Conservation (phyloP, 306 rosid genomes). For the Castanopsis chinensis region DNA sequence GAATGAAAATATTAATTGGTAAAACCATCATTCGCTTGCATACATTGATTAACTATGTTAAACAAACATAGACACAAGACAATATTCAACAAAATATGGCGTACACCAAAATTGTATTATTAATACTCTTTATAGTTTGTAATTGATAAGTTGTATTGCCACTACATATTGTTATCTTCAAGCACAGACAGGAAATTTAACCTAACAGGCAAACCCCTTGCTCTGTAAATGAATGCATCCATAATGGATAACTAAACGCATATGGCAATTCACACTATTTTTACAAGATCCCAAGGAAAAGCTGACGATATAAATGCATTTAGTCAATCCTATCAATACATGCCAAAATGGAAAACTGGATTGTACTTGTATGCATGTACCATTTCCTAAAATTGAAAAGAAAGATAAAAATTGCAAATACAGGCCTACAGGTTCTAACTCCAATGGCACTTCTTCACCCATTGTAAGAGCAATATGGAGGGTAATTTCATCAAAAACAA, state of each 20-base stretch:
- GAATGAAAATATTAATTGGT: neutral
- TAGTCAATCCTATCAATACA: neutral
- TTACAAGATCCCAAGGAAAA: neutral
- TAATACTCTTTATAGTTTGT: neutral
- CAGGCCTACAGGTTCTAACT: neutral
- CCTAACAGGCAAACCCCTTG: neutral
- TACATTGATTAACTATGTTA: neutral
- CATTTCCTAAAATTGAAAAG: neutral
- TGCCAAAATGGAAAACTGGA: neutral
- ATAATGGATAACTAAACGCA: neutral
- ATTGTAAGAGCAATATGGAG: no score
- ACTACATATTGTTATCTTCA: neutral
- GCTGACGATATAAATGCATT: neutral
- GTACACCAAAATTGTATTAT: neutral
- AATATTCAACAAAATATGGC: neutral
- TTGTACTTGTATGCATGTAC: neutral
- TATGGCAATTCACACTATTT: neutral
- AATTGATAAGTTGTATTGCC: neutral
- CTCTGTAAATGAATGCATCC: neutral
- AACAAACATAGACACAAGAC: neutral
- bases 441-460: no score
- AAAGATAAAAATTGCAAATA: neutral
- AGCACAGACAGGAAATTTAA: neutral
- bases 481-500: no score
- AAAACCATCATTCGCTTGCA: neutral